Percentiles rank a stretch among this genome's conserved stretches.
Conservation (phyloP, 768 basidiomycete species). For the Mycena rebaudengoi region DNA sequence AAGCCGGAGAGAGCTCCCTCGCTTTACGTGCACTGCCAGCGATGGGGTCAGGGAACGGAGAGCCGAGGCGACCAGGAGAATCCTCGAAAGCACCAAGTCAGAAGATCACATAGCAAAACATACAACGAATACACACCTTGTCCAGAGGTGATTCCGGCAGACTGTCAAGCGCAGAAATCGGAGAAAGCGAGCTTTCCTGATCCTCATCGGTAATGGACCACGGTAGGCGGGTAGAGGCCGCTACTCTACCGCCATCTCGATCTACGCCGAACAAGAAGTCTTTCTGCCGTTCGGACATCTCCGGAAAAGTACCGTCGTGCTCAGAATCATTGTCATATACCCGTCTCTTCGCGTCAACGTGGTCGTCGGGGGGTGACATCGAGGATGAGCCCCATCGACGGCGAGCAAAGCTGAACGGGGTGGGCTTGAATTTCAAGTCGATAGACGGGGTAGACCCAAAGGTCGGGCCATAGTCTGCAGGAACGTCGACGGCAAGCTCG, state of each 20-base stretch:
- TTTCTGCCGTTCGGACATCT: slow-evolving; percentile 6
- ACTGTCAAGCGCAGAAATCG: slow-evolving; percentile 18
- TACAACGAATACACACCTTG: neutral
- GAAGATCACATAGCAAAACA: neutral
- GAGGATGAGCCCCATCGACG: slow-evolving; percentile 63
- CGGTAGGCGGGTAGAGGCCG: neutral
- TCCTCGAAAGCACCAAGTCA: slow-evolving; percentile 6
- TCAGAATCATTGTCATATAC: too few relatives aligned
- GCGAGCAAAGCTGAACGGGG: slow-evolving; percentile 69
- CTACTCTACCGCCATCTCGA: slow-evolving; percentile 9
- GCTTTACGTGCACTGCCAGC: too few relatives aligned
- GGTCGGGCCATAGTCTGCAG: slow-evolving; percentile 62
- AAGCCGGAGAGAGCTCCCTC: too few relatives aligned
- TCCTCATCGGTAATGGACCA: slow-evolving; percentile 5
- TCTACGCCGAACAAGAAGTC: slow-evolving; percentile 10
- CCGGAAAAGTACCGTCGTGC: too few relatives aligned
- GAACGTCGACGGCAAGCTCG: slow-evolving; percentile 50
- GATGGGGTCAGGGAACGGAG: too few relatives aligned
- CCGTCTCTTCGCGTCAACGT: slow-evolving; percentile 34
- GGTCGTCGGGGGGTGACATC: slow-evolving; percentile 45
- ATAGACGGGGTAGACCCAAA: slow-evolving; percentile 50
- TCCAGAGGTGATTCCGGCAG: slow-evolving; percentile 13
- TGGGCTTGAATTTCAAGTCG: slow-evolving; percentile 62
- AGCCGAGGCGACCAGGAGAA: slow-evolving; percentile 14
- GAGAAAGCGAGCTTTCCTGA: slow-evolving; percentile 2